A percentile compares a stretch with the other conserved stretches of the same genome.
These are phyloP conservation scores for Fonsecaea pedrosoi DNA, from an alignment of 2,329 filamentous ascomycete species.

Conservation along the genomic window DNA sequence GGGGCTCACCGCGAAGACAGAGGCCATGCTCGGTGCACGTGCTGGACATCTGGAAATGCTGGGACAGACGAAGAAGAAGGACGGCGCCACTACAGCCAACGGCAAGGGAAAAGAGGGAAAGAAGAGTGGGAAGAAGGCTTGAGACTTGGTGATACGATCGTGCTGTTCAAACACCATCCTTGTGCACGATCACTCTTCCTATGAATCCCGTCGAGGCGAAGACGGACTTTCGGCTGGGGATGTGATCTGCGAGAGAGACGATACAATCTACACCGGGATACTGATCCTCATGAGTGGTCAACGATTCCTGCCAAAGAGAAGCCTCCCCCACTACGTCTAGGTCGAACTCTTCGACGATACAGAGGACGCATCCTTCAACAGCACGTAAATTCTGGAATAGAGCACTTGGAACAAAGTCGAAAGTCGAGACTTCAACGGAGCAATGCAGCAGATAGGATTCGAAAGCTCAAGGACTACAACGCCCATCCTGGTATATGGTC, in stretches of 20 bases:
- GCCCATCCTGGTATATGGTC: conserved; percentile 24
- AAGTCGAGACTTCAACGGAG: not conserved
- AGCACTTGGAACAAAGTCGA: not conserved
- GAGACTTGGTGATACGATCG: conserved; percentile 4
- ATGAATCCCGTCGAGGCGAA: not conserved
- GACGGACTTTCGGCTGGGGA: not conserved
- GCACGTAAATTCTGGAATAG: not conserved
- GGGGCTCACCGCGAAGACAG: conserved; percentile 70
- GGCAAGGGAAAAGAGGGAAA: conserved; percentile 17
- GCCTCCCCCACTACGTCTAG: not conserved
- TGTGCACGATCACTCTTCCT: not conserved
- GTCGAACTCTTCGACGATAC: not conserved
- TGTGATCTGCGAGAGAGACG: not conserved
- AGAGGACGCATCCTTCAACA: not conserved
- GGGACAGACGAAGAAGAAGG: conserved; percentile 69
- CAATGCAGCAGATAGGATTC: not conserved
- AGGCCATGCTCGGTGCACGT: conserved; percentile 68
- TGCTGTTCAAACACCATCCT: not conserved
- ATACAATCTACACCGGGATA: not conserved
- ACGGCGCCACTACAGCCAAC: conserved; percentile 26
- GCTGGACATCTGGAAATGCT: conserved; percentile 75
- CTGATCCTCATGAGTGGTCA: not conserved
- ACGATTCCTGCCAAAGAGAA: not conserved
- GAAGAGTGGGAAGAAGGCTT: conserved; percentile 31
- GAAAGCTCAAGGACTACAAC: conserved; percentile 6